These are phyloP conservation scores for Hypoxylon sp. DNA, from an alignment of 2,329 filamentous ascomycete species.

Conservation along the genomic window DNA sequence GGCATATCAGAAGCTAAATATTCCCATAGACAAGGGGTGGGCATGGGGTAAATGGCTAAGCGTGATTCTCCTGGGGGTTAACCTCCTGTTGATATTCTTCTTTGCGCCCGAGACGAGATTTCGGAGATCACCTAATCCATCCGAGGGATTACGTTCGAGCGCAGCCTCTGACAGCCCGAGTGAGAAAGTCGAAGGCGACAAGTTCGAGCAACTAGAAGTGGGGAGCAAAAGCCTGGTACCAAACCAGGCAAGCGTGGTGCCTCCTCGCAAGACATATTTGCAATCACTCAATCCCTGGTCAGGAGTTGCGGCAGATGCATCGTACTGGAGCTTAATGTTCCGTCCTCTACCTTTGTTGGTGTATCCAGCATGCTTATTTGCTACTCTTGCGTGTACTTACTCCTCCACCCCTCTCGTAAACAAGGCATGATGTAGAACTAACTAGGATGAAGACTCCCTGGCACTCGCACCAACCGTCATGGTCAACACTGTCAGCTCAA, in stretches of 20 bases:
- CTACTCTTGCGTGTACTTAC: constrained; percentile 21
- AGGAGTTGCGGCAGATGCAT: constrained; percentile 8
- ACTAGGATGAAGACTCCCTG: constrained; percentile 22
- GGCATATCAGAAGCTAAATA: background rate
- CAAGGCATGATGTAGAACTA: background rate
- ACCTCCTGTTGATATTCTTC: constrained; percentile 30
- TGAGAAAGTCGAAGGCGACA: constrained; percentile 6
- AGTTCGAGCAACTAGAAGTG: constrained; percentile 13
- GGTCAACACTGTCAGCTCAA: constrained; percentile 29
- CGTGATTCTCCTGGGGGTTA: constrained; percentile 25
- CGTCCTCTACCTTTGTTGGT: constrained; percentile 26
- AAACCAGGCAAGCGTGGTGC: background rate
- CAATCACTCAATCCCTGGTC: constrained; percentile 27
- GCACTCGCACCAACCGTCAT: constrained; percentile 32
- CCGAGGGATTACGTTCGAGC: constrained; percentile 1
- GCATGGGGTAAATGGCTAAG: constrained; percentile 34
- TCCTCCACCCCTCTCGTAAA: background rate
- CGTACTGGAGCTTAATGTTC: constrained; percentile 23
- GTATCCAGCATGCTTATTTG: constrained; percentile 30
- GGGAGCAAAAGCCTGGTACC: background rate
- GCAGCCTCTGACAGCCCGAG: constrained; percentile 4
- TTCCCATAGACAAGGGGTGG: constrained; percentile 8
- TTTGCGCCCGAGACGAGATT: constrained; percentile 34
- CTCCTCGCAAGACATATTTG: constrained; percentile 18
- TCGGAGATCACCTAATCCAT: constrained; percentile 1